Base-by-base conservation (phyloP, 2,329 filamentous ascomycete species). In the Pseudomassariella vexata region DNA sequence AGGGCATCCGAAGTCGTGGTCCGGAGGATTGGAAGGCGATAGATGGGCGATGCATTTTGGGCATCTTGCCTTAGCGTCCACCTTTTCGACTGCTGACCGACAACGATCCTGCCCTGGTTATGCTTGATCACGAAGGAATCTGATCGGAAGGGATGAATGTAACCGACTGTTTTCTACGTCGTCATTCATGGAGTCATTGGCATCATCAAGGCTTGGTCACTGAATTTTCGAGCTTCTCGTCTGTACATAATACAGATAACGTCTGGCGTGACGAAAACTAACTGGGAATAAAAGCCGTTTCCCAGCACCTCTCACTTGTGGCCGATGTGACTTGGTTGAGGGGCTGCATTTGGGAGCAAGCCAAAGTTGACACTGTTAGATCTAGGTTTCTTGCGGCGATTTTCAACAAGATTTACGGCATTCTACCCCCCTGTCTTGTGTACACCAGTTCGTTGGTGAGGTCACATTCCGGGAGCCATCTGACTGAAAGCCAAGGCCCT, bases 151-250 rank as follows among this genome's bases (percentile, higher is more conserved):
- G 40, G 36, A 43, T 42, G 39, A 41, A 45, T 37, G 34, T 31
- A 34, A 41, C 40, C 41, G 40, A 31, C 41, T 35, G 35, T 42
- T 39, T 30, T 46, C 46, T 41, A 45, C 41, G 39, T 46, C 43
- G 40, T 50, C 42, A 37, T 52, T 45, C 36, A 37, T 33, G 47
- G 50, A 53, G 50, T 55, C 48, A 48, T 35, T 47, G 44, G 41
- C 44, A 48, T 51, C 46, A 36, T 46, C 44, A 26, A 35, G 47
- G 48, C 45, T 48, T 52, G 43, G 35, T 48, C 34, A 40, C 23
- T 27, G 20, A 27, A 28, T 19, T 32, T 36, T 27, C 29, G 22
- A 24, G 30, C 34, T 23, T 28, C 22, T 31, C 30, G 28, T 36
- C 29, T 36, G 34, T 36, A 36, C 26, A 36, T 36, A 29, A 11